Conservation (phyloP, 768 basidiomycete genomes). For the Xerocomellus intermedius region DNA sequence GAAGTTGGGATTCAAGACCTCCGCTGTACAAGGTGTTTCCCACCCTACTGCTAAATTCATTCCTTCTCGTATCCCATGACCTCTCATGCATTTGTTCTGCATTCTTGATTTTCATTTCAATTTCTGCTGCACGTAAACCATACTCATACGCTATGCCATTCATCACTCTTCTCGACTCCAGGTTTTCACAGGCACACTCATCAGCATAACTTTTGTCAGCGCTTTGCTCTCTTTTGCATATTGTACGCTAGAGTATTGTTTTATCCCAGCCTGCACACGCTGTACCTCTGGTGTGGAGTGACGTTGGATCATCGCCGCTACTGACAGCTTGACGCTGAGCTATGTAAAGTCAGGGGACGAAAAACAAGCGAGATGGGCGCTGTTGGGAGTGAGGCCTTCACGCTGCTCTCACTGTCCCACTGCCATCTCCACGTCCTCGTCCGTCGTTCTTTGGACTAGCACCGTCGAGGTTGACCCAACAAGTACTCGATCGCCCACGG, state of each 20-base stretch:
- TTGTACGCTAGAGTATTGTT: constrained; percentile 46
- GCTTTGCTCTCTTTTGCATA: constrained; percentile 35
- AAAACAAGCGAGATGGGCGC: constrained; percentile 25
- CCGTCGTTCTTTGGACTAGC: neutral
- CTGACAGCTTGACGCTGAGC: neutral
- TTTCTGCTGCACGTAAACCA: constrained; percentile 32
- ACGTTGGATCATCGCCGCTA: neutral
- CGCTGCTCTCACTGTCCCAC: neutral
- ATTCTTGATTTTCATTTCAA: constrained; percentile 29
- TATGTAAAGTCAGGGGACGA: neutral
- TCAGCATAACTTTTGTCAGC: constrained; percentile 24
- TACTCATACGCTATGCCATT: constrained; percentile 35
- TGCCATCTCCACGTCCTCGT: neutral
- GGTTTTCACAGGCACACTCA: constrained; percentile 30
- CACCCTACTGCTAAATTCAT: constrained; percentile 52
- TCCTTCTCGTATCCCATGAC: constrained; percentile 34
- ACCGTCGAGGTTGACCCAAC: neutral
- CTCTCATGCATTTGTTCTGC: constrained; percentile 17
- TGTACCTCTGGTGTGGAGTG: constrained; percentile 9
- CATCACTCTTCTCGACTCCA: constrained; percentile 24
- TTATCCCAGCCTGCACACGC: constrained; percentile 13
- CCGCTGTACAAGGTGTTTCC: constrained; percentile 59
- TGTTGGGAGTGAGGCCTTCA: constrained; percentile 1
- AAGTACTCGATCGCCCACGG: constrained; percentile 1
- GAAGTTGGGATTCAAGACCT: constrained; percentile 88